A percentile compares a stretch with the other conserved stretches of the same genome.
Evolutionary conservation across 2,329 filamentous ascomycete genomes (phyloP).

Genomic region (Biscogniauxia marginata): DNA sequence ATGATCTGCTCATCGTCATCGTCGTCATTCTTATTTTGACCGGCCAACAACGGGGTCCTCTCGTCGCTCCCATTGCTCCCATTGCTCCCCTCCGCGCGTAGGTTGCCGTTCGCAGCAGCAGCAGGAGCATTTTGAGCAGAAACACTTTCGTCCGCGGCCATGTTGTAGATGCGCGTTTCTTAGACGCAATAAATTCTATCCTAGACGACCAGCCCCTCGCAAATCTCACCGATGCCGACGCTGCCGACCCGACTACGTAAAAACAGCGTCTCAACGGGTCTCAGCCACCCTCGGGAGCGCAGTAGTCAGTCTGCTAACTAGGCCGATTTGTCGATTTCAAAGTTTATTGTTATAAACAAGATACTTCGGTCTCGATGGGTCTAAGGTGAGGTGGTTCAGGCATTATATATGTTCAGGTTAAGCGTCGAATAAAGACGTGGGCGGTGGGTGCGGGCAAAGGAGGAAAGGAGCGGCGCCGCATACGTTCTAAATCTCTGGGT

Average conservation of each 20-base stretch:
- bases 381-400: too few species aligned
- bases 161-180: neutral
- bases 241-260: neutral
- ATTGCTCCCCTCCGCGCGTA: neutral
- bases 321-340: too few species aligned
- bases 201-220: too few species aligned
- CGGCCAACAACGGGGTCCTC: conserved; percentile 23
- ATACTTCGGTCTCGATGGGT: neutral
- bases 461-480: too few species aligned
- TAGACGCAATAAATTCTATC: neutral
- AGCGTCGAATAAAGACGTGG: neutral
- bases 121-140: conserved; percentile 5
- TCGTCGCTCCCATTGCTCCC: conserved; percentile 4
- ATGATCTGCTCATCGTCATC: conserved; percentile 45
- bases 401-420: too few species aligned
- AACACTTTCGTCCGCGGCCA: conserved; percentile 4
- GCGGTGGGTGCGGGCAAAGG: neutral
- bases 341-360: neutral
- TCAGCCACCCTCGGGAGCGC: neutral
- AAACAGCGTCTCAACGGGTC: neutral
- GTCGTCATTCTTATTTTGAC: conserved; percentile 11
- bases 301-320: too few species aligned
- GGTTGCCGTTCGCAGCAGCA: conserved; percentile 4
- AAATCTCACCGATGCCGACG: neutral
- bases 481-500: too few species aligned